Evolutionary conservation across 2,329 filamentous ascomycete genomes (phyloP).

Genomic region (Juglanconis oblonga): DNA sequence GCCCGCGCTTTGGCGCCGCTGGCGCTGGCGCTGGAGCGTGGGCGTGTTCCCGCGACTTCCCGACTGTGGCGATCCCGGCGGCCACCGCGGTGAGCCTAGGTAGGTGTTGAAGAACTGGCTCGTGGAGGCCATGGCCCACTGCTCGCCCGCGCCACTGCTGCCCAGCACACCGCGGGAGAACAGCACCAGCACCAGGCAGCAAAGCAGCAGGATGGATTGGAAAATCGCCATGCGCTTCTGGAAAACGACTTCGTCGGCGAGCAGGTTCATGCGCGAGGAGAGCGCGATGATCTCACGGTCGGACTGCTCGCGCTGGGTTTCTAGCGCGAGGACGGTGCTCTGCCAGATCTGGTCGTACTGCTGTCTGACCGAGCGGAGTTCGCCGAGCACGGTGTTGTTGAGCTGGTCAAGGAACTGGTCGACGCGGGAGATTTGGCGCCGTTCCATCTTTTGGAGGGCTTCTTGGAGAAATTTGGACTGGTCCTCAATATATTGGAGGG

Average conservation of each 20-base stretch:
- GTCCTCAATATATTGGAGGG: constrained; percentile 93
- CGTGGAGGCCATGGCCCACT: constrained; percentile 13
- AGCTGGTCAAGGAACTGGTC: constrained; percentile 76
- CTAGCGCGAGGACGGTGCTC: constrained; percentile 86
- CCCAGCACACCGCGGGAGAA: constrained; percentile 59
- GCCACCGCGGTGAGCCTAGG: constrained; percentile 11
- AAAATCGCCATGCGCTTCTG: constrained; percentile 92
- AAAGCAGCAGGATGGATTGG: constrained; percentile 81
- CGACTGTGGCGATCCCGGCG: constrained; percentile 12
- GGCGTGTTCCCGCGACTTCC: constrained; percentile 8
- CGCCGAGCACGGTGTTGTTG: constrained; percentile 82
- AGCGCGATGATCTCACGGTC: constrained; percentile 81
- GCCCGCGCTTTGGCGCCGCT: neutral
- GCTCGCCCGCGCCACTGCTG: constrained; percentile 13
- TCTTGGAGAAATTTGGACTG: constrained; percentile 89
- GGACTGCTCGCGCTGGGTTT: constrained; percentile 81
- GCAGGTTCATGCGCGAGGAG: constrained; percentile 73
- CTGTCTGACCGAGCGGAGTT: constrained; percentile 72
- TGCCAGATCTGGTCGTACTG: constrained; percentile 98
- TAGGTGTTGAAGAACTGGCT: constrained; percentile 18
- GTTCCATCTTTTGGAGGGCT: constrained; percentile 81
- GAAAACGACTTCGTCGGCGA: constrained; percentile 88
- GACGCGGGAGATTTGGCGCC: constrained; percentile 80
- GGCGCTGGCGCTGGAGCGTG: neutral
- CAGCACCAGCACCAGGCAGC: constrained; percentile 83